Evolutionary conservation across 495 filamentous ascomycete species (phyloP).

Genomic region (Penicillium samsonianum): DNA sequence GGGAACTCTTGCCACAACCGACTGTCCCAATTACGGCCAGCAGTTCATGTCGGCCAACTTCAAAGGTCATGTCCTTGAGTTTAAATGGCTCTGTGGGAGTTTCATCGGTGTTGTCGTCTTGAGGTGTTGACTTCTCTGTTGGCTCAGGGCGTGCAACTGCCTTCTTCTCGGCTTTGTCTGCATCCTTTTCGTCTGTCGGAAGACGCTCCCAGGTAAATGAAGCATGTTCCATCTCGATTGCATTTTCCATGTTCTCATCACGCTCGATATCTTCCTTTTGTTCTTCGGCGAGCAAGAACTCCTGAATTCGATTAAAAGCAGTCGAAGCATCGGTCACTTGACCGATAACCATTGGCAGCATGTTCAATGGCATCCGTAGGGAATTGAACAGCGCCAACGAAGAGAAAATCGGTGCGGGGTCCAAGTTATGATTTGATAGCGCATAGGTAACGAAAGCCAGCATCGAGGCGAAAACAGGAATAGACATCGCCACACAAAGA

Average conservation of each 20-base stretch:
- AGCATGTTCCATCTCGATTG: conserved; percentile 70
- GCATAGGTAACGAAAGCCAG: conserved; percentile 91
- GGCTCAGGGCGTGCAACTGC: conserved; percentile 25
- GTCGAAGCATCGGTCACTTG: conserved; percentile 87
- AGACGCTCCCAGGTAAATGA: conserved; percentile 93
- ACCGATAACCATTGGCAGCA: conserved; percentile 85
- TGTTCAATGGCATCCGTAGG: conserved; percentile 82
- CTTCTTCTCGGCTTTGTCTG: conserved; percentile 43
- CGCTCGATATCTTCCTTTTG: conserved; percentile 69
- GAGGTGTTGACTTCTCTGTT: conserved; percentile 28
- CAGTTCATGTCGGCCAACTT: conserved; percentile 78
- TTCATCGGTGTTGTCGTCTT: conserved; percentile 44
- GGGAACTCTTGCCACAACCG: conserved; percentile 87
- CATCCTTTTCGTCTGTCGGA: conserved; percentile 61
- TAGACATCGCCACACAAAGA: conserved; percentile 71
- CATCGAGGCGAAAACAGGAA: conserved; percentile 94
- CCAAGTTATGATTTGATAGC: conserved; percentile 67
- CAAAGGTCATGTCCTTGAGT: conserved; percentile 70
- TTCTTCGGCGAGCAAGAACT: conserved; percentile 85
- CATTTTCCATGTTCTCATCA: conserved; percentile 62
- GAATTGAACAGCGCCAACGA: conserved; percentile 92
- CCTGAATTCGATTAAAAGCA: conserved; percentile 79
- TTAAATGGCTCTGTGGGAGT: conserved; percentile 75
- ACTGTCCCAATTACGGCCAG: conserved; percentile 90
- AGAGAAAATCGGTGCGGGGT: conserved; percentile 82